Conservation (phyloP, 1,139 yeast genomes). For the Taphrina wiesneri region DNA sequence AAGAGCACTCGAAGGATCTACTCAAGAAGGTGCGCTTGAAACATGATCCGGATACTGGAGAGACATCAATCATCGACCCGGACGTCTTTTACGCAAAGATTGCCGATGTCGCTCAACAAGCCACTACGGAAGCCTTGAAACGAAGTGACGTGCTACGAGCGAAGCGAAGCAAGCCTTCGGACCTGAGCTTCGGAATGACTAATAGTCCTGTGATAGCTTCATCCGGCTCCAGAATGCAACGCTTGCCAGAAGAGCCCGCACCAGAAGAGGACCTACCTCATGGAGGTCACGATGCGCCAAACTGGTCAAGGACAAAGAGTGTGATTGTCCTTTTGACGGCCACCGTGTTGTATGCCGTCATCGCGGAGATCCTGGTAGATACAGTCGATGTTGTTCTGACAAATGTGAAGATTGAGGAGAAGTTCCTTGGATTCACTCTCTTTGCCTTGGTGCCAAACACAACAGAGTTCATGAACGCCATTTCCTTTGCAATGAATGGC, state of each 20-base stretch:
- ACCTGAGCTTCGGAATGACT: neutral
- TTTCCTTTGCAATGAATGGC: slow-evolving; percentile 93
- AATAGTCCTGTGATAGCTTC: neutral
- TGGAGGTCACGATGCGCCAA: slow-evolving; percentile 94
- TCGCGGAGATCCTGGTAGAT: slow-evolving; percentile 92
- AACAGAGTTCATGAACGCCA: slow-evolving; percentile 94
- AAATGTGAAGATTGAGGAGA: slow-evolving; percentile 77
- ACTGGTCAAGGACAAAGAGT: slow-evolving; percentile 88
- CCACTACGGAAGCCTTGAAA: slow-evolving; percentile 33
- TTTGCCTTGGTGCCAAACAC: slow-evolving; percentile 97
- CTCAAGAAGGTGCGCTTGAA: slow-evolving; percentile 3
- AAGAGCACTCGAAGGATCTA: slow-evolving; percentile 14
- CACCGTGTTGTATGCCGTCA: slow-evolving; percentile 81
- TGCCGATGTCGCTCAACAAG: slow-evolving; percentile 33
- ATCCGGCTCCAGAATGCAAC: neutral
- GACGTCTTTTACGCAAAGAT: slow-evolving; percentile 25
- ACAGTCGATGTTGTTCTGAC: slow-evolving; percentile 87
- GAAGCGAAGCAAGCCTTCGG: slow-evolving; percentile 6
- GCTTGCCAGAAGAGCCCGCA: neutral
- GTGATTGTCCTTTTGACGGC: slow-evolving; percentile 82
- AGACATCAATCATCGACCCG: slow-evolving; percentile 6
- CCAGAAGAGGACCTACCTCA: slow-evolving; percentile 47
- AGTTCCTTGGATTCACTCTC: slow-evolving; percentile 86
- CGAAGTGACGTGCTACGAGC: slow-evolving; percentile 14
- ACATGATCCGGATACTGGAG: slow-evolving; percentile 15